These are phyloP conservation scores for Nothomitra cinnamomea DNA, from an alignment of 2,329 filamentous ascomycete species.

Conservation along the genomic window DNA sequence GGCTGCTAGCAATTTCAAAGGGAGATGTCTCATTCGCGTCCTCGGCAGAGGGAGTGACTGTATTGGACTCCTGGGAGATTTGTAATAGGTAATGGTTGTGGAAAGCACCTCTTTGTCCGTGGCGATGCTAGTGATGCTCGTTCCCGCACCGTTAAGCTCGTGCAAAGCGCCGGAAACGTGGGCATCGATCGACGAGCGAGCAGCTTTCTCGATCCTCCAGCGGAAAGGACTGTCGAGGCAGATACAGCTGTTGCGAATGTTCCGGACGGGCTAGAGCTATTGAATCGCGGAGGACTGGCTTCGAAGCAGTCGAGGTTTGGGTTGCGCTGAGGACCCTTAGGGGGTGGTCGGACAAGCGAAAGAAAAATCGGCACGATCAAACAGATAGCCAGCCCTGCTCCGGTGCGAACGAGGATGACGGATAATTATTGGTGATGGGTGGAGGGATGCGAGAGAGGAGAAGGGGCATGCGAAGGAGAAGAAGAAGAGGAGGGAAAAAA, in stretches of 20 bases:
- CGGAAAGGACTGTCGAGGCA: neutral
- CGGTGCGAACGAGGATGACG: neutral
- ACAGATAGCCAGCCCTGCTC: conserved; percentile 5
- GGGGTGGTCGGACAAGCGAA: conserved; percentile 4
- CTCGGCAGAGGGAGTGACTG: neutral
- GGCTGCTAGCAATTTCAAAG: neutral
- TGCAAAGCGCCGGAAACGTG: conserved; percentile 4
- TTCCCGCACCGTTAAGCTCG: conserved; percentile 3
- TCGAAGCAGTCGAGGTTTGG: neutral
- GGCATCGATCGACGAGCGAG: conserved; percentile 3
- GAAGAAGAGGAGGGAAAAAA: conserved; percentile 2
- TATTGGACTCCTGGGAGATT: neutral
- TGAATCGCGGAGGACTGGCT: neutral
- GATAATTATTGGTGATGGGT: no score
- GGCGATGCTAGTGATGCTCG: conserved; percentile 1
- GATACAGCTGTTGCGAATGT: neutral
- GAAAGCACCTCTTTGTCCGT: neutral
- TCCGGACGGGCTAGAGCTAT: neutral
- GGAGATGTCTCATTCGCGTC: conserved; percentile 2
- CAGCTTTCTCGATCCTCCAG: conserved; percentile 1
- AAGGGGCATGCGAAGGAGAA: neutral
- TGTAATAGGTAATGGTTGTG: neutral
- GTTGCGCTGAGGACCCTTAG: conserved; percentile 2
- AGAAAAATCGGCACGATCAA: conserved; percentile 4
- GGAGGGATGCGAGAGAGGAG: neutral